Conservation (phyloP, 1,284 basidiomycete genomes). For the Xerocomus amazonicus region DNA sequence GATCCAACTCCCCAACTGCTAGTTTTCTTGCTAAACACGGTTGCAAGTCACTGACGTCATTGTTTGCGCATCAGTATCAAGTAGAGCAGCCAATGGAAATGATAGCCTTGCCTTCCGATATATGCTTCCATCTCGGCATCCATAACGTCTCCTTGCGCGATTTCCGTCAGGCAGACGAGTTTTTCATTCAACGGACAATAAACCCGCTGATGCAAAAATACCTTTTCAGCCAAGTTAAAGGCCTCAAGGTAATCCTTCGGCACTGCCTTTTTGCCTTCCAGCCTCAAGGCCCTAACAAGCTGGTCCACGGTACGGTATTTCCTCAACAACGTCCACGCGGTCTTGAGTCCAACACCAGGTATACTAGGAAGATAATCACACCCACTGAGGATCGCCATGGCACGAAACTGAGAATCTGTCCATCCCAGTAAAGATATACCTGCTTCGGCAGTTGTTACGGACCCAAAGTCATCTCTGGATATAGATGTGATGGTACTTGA, state of each 20-base stretch:
- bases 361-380: conserved; percentile 98
- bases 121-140: conserved; percentile 64
- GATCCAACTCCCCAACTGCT: conserved; percentile 76
- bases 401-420: conserved; percentile 86
- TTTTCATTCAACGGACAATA: conserved; percentile 71
- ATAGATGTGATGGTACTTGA: conserved; percentile 79
- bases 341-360: conserved; percentile 92
- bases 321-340: conserved; percentile 80
- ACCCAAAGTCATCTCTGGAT: conserved; percentile 73
- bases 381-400: conserved; percentile 96
- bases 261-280: conserved; percentile 85
- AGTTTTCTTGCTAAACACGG: conserved; percentile 59
- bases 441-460: conserved; percentile 50
- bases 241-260: conserved; percentile 73
- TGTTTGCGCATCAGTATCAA: conserved; percentile 10
- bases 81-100: conserved; percentile 2
- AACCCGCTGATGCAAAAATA: conserved; percentile 93
- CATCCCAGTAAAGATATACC: conserved; percentile 84
- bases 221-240: conserved; percentile 83
- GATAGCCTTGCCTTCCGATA: conserved; percentile 61
- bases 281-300: conserved; percentile 72
- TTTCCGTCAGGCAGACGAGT: conserved; percentile 68
- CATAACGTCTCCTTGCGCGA: conserved; percentile 50
- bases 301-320: conserved; percentile 87
- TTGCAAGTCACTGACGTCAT: conserved; percentile 51